Percentiles rank a stretch among this genome's conserved stretches.
Conservation (phyloP, 2,329 filamentous ascomycete species). For the Xylaria multiplex region DNA sequence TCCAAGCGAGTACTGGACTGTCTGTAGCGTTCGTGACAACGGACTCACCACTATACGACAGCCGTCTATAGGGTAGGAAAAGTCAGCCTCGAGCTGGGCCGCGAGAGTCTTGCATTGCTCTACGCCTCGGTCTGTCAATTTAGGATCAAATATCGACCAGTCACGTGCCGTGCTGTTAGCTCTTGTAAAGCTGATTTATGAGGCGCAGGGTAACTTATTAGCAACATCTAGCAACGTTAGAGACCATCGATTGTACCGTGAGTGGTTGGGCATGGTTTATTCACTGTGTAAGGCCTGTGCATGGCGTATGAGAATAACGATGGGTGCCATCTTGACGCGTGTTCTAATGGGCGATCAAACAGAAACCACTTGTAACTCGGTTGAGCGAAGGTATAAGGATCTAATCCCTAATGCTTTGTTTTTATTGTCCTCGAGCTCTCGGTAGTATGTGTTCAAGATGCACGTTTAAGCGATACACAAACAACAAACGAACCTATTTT, state of each 20-base stretch:
- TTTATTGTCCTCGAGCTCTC: neutral
- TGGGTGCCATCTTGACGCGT: slow-evolving; percentile 50
- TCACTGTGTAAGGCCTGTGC: slow-evolving; percentile 55
- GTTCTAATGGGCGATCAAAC: neutral
- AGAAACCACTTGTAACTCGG: neutral
- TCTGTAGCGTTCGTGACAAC: slow-evolving; percentile 47
- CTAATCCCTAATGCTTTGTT: neutral
- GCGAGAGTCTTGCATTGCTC: slow-evolving; percentile 46
- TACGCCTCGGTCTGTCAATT: slow-evolving; percentile 46
- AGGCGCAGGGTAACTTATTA: slow-evolving; percentile 45
- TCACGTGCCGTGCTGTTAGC: slow-evolving; percentile 46
- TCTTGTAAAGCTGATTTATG: slow-evolving; percentile 10
- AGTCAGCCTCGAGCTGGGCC: slow-evolving; percentile 40
- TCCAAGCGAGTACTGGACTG: slow-evolving; percentile 44
- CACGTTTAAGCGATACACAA: neutral
- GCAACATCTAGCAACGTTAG: slow-evolving; percentile 42
- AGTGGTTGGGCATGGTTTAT: slow-evolving; percentile 28
- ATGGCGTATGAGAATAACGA: slow-evolving; percentile 55
- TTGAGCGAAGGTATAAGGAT: neutral
- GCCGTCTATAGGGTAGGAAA: slow-evolving; percentile 39
- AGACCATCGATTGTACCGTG: neutral
- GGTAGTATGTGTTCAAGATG: too few relatives aligned
- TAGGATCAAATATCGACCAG: slow-evolving; percentile 47
- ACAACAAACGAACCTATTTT: neutral
- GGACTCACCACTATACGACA: slow-evolving; percentile 50